These are phyloP conservation scores for Plasmodium vivax DNA, from an alignment of 169 alveolate genomes.

Conservation along the genomic window DNA sequence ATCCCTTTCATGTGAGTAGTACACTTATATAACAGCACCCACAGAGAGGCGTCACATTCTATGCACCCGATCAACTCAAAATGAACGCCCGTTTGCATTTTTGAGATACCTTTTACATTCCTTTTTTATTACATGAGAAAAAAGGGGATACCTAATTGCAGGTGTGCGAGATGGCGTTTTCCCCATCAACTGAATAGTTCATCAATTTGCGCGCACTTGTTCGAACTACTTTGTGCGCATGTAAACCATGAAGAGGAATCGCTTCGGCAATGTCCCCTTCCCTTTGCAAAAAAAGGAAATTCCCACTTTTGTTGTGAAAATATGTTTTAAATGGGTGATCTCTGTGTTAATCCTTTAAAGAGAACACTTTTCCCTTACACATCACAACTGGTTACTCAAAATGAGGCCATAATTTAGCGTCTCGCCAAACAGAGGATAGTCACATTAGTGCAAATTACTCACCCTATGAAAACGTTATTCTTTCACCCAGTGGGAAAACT, in stretches of 20 bases:
- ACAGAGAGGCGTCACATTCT: neutral
- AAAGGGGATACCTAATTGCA: neutral
- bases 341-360: neutral
- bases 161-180: neutral
- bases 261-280: neutral
- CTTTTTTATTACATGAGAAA: neutral
- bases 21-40: neutral
- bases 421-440: neutral
- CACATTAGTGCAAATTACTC: neutral
- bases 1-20: neutral
- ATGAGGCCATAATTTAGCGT: neutral
- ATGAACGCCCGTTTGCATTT: neutral
- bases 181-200: neutral
- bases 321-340: neutral
- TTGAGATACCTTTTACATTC: neutral
- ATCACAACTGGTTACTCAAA: neutral
- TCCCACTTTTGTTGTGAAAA: neutral
- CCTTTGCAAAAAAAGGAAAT: neutral
- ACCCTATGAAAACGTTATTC: neutral
- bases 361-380: neutral
- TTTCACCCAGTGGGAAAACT: neutral
- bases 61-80: neutral
- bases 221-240: neutral
- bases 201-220: neutral
- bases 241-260: neutral